A percentile compares a stretch with the other conserved stretches of the same genome.
These are phyloP conservation scores for Austroboletus novae-zelandiae DNA, from an alignment of 1,284 basidiomycete genomes.

Conservation along the genomic window DNA sequence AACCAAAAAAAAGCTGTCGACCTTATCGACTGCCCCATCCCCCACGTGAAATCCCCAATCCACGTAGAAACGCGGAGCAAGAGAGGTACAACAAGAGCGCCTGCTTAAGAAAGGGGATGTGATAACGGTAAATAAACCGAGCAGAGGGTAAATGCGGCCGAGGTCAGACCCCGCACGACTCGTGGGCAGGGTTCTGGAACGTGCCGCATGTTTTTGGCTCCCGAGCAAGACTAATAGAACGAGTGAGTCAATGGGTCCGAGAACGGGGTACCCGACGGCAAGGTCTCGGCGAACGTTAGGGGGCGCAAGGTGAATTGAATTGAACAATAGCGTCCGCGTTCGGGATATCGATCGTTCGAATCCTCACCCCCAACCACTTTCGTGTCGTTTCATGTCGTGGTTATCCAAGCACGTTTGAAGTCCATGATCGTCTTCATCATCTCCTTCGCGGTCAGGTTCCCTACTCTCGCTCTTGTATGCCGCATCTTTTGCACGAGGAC, in stretches of 20 bases:
- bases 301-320: neutral
- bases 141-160: neutral
- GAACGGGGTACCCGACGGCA: neutral
- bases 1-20: too few relatives aligned
- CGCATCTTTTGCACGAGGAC: constrained; percentile 2
- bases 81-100: neutral
- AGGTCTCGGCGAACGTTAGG: neutral
- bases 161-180: neutral
- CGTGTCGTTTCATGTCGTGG: neutral
- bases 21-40: too few relatives aligned
- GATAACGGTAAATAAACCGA: neutral
- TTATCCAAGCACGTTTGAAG: neutral
- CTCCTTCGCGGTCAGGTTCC: neutral
- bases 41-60: too few relatives aligned
- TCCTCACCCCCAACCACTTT: neutral
- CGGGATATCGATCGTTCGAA: too few relatives aligned
- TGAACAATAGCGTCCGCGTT: neutral
- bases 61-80: neutral
- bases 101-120: neutral
- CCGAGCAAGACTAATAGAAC: neutral
- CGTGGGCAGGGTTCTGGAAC: neutral
- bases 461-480: neutral
- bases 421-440: neutral
- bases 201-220: neutral
- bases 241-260: neutral